Evolutionary conservation across 441 rosid genomes (phyloP).

Genomic region (Erodium texanum): DNA sequence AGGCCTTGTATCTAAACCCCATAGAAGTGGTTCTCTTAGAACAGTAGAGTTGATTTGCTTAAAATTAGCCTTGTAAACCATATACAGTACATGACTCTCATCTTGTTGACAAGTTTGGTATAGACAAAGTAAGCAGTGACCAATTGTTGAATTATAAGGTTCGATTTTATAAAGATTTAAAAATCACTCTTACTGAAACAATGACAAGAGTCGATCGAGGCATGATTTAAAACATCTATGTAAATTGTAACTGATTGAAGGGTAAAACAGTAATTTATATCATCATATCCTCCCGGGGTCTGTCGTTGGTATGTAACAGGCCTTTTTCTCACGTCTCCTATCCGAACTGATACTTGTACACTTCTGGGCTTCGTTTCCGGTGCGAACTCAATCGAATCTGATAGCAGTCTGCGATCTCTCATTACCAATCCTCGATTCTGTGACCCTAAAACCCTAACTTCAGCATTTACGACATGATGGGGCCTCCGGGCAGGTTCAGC

Average conservation of each 20-base stretch:
- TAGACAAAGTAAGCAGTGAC: not conserved
- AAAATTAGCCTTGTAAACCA: not conserved
- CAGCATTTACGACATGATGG: slow-evolving; percentile 22
- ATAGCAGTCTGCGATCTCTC: not conserved
- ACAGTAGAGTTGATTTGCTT: not conserved
- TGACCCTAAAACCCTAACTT: not conserved
- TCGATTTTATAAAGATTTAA: too few species aligned
- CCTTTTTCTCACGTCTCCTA: not conserved
- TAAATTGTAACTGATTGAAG: not conserved
- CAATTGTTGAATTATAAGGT: not conserved
- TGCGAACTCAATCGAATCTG: too few species aligned
- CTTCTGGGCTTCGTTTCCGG: too few species aligned
- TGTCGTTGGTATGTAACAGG: too few species aligned
- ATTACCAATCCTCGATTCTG: not conserved
- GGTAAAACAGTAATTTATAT: not conserved
- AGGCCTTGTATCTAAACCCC: slow-evolving; percentile 1
- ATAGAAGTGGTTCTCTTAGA: not conserved
- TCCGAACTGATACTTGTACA: too few species aligned
- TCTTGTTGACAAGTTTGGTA: not conserved
- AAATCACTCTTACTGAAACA: too few species aligned
- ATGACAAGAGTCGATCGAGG: too few species aligned
- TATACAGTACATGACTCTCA: not conserved
- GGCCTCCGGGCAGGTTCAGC: slow-evolving; percentile 19
- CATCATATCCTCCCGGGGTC: not conserved
- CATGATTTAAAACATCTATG: too few species aligned